Evolutionary conservation across 2,329 filamentous ascomycete genomes (phyloP), one percentile per base, ranked within the genome.

Genomic region (Sarocladium strictum): DNA sequence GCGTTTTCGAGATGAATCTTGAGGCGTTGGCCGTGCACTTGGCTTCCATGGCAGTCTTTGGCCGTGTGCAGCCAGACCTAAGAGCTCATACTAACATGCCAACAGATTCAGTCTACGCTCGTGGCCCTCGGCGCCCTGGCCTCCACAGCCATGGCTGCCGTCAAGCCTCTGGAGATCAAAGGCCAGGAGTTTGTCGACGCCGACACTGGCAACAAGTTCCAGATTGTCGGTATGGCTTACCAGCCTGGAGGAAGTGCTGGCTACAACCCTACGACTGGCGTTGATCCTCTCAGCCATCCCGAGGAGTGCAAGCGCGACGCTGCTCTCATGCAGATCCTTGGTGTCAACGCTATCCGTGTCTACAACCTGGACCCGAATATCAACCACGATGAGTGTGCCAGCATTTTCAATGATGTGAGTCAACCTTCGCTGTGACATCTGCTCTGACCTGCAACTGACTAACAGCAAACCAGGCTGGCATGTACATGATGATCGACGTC

Each of bases 401-500:
- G 79, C 61, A 84, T 86, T 63, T 87, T 86, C 75, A 86, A 87
- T 60, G 78, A 79, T 24, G 77, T 73, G 60, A 54, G 67, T 68
- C 32, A 27, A n/a, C n/a, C n/a, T n/a, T n/a, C n/a, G n/a, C n/a
- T n/a, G n/a, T n/a, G n/a, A n/a, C n/a, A n/a, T n/a, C n/a, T n/a
- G n/a, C n/a, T n/a, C 35, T 14, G 14, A 32, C 26, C 2, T n/a
- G 11, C 7, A 33, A 11, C 51, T 24, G 10, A 40, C 14, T 29
- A 19, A 17, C 7, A 38, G 29, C 14, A 11, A 23, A 12, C 26
- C 40, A 76, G 73, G 81, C 83, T 58, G 83, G 83, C 64, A 86
- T 86, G 68, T 86, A 86, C 71, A 83, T 86, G 80, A 70, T 86
- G 62, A 74, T 86, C 60, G 83, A 87, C 62, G 84, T 87, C 67